Percentiles rank a stretch among this genome's conserved stretches.
Conservation (phyloP, 2,329 filamentous ascomycete species). For the Cordyceps javanica region DNA sequence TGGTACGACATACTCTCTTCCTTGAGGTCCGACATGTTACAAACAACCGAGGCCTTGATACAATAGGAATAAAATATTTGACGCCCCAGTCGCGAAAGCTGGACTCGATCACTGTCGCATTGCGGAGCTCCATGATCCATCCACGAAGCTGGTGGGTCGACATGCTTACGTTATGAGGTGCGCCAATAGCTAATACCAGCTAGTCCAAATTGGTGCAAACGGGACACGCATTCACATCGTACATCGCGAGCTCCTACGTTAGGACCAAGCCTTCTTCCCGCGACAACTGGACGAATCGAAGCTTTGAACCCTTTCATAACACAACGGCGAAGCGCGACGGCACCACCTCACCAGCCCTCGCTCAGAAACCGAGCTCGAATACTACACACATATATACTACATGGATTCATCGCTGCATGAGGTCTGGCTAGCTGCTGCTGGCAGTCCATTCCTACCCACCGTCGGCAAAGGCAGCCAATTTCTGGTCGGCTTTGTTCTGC, state of each 20-base stretch:
- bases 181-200: slow-evolving; percentile 16
- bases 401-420: slow-evolving; percentile 80
- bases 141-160: neutral
- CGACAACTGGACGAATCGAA: slow-evolving; percentile 9
- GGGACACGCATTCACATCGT: slow-evolving; percentile 30
- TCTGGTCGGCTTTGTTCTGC: slow-evolving; percentile 67
- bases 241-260: slow-evolving; percentile 24
- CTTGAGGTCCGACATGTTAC: slow-evolving; percentile 26
- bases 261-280: neutral
- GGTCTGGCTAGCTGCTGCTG: slow-evolving; percentile 88
- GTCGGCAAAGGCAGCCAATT: slow-evolving; percentile 83
- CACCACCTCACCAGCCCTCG: neutral
- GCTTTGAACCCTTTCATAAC: neutral
- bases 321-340: neutral
- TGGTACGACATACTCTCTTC: slow-evolving; percentile 31
- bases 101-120: neutral
- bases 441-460: slow-evolving; percentile 74
- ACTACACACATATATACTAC: slow-evolving; percentile 26
- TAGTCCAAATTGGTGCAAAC: slow-evolving; percentile 26
- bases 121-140: slow-evolving; percentile 1
- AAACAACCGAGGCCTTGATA: neutral
- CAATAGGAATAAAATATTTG: neutral
- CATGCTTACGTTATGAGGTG: slow-evolving; percentile 25
- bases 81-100: neutral
- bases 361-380: neutral